Evolutionary conservation across 805 yeast species (phyloP).

Genomic region (Metschnikowia borealis): DNA sequence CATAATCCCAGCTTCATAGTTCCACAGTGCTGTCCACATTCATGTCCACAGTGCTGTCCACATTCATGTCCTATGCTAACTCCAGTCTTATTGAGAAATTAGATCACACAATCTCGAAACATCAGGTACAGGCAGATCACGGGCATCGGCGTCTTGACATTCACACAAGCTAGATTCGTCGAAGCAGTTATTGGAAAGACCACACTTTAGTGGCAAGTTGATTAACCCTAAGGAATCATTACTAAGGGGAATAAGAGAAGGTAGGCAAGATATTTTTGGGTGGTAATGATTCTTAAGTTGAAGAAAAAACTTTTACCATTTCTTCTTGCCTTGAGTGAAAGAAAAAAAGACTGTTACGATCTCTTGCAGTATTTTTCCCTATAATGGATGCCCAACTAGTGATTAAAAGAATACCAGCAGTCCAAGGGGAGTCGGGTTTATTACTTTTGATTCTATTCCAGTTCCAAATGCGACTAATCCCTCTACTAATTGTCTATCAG

Average conservation of each 20-base stretch:
- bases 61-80: no score
- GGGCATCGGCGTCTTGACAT: slow-evolving; percentile 94
- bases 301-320: slow-evolving; percentile 85
- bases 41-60: no score
- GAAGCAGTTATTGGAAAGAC: slow-evolving; percentile 79
- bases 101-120: slow-evolving; percentile 92
- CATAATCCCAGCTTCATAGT: no score
- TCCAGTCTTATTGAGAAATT: slow-evolving; percentile 16
- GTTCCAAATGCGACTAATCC: no score
- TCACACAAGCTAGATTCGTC: slow-evolving; percentile 75
- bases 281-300: slow-evolving; percentile 91
- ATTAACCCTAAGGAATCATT: slow-evolving; percentile 96
- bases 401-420: slow-evolving; percentile 97
- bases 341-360: no score
- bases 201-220: slow-evolving; percentile 90
- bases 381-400: slow-evolving; percentile 94
- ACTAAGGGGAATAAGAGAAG: slow-evolving; percentile 96
- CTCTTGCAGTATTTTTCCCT: slow-evolving; percentile 52
- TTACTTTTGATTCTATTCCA: slow-evolving; percentile 72
- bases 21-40: no score
- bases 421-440: slow-evolving; percentile 95
- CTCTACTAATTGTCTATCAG: no score
- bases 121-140: slow-evolving; percentile 78
- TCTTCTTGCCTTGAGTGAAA: slow-evolving; percentile 67
- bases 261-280: slow-evolving; percentile 97